Evolutionary conservation across 768 basidiomycete genomes (phyloP), one percentile per base, ranked within the genome.

Genomic region (Mycena rebaudengoi): DNA sequence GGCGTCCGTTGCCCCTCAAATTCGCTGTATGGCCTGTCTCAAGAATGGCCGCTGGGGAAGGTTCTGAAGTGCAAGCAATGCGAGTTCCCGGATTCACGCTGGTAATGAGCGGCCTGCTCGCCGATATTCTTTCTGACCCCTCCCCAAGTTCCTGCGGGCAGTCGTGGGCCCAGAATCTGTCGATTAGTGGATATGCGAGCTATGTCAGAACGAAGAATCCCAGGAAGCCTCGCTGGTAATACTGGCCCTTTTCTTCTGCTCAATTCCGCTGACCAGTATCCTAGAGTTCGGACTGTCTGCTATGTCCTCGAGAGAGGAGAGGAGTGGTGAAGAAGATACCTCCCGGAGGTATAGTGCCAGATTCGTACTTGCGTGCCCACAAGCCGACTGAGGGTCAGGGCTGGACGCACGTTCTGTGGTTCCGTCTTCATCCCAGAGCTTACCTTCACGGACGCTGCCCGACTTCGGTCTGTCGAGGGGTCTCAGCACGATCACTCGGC

Each of bases 301-400:
- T 98, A 18, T 98, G 96, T 74, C 94, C 95, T 8, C 85, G 87
- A 20, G 74, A 79, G 46, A 76, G 80, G 23, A 76, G 81, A 41
- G 85, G 87, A 63, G 80, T 85, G 25, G 84, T 79, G 65, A 84
- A 81, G 72, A 80, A 79, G 62, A 72, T 75, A 6, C 75, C 80
- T 28, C 62, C 58, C 21, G 58, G 53, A 21, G 78, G 80, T 52
- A 84, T 86, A 39, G 79, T 86, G 5, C 69, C 86, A 5, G 87
- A 91, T 69, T 84, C 83, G 29, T 96, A 84, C 73, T 78, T 96
- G 60, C 85, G 93, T 57, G 87, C 88, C 40, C 88, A 87, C 72
- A 97, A 96, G 72, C 94, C 94, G 7, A 97, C 96, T 0, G 96
- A 98, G 79, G 94, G 94, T 11, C 91, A 94, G 74, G 90, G 91